A percentile compares a stretch with the other conserved stretches of the same genome.
Evolutionary conservation across 768 basidiomycete species (phyloP).

Genomic region (Harrya chromipes): DNA sequence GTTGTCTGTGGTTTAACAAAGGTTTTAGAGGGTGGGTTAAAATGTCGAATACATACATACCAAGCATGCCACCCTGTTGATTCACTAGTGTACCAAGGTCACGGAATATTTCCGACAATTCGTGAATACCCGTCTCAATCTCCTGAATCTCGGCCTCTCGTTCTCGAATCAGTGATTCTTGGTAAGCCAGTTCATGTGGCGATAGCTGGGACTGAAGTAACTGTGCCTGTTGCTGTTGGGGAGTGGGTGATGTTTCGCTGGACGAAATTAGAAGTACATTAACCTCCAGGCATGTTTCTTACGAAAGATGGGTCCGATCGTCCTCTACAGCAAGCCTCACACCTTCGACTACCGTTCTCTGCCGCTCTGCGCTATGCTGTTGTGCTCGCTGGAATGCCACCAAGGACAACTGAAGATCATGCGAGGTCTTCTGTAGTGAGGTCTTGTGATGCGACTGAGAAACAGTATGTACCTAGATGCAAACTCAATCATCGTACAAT

Average conservation of each 20-base stretch:
- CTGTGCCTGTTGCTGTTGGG: conserved; percentile 67
- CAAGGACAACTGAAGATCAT: conserved; percentile 87
- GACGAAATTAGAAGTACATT: conserved; percentile 2
- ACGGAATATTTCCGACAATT: conserved; percentile 93
- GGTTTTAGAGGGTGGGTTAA: not conserved
- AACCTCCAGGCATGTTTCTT: not conserved
- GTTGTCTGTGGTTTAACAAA: conserved; percentile 58
- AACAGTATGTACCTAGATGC: not conserved
- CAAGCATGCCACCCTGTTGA: conserved; percentile 93
- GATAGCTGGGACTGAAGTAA: conserved; percentile 72
- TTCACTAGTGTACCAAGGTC: conserved; percentile 93
- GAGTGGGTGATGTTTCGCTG: conserved; percentile 41
- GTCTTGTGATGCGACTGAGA: conserved; percentile 75
- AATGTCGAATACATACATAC: conserved; percentile 43
- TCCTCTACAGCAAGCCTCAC: conserved; percentile 85
- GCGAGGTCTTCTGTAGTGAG: conserved; percentile 85
- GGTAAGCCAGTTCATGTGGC: conserved; percentile 90
- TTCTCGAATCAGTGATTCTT: conserved; percentile 80
- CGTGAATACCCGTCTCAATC: conserved; percentile 96
- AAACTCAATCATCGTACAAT: not conserved
- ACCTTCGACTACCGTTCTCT: conserved; percentile 83
- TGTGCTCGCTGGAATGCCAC: conserved; percentile 92
- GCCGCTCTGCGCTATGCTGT: conserved; percentile 84
- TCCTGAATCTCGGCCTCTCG: conserved; percentile 93
- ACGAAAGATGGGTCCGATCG: conserved; percentile 41